Conservation (phyloP, 371 early-diverging fungal species). For the Mucor sp. region DNA sequence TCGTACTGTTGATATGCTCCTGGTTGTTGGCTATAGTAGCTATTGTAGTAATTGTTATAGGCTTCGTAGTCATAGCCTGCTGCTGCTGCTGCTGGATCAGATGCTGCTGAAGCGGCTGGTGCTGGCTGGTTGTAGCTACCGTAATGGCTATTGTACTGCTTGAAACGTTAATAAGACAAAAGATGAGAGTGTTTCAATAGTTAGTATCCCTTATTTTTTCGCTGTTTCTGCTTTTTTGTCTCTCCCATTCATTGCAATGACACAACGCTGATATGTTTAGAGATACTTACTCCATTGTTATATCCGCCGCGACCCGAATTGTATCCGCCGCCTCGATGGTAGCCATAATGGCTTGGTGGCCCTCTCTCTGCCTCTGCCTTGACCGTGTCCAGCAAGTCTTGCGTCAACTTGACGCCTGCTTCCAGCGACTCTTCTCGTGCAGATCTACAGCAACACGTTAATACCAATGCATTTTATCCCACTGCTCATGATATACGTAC, state of each 20-base stretch:
- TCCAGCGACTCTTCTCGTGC: constrained; percentile 68
- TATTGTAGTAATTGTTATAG: constrained; percentile 14
- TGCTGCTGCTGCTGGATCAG: constrained; percentile 17
- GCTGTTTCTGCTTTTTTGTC: background rate
- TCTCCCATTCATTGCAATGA: constrained; percentile 7
- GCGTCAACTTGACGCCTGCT: constrained; percentile 67
- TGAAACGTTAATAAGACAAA: background rate
- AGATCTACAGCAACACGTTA: constrained; percentile 44
- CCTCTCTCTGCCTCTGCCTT: constrained; percentile 67
- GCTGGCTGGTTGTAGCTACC: constrained; percentile 3
- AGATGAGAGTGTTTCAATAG: background rate
- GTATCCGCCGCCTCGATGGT: constrained; percentile 33
- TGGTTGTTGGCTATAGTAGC: constrained; percentile 19
- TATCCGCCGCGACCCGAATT: constrained; percentile 21
- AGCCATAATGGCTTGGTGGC: constrained; percentile 36
- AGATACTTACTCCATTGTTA: constrained; percentile 23
- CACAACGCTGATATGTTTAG: background rate
- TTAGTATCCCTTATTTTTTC: constrained; percentile 11
- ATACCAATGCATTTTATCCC: background rate
- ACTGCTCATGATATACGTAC: constrained; percentile 45
- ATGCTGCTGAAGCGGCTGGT: background rate
- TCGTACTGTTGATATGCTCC: constrained; percentile 38
- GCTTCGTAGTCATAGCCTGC: constrained; percentile 15
- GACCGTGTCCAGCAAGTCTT: constrained; percentile 80
- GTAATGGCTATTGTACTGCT: constrained; percentile 16